A percentile compares a stretch with the other conserved stretches of the same genome.
Evolutionary conservation across 2,329 filamentous ascomycete genomes (phyloP).

Genomic region (Juglanconis juglandina): DNA sequence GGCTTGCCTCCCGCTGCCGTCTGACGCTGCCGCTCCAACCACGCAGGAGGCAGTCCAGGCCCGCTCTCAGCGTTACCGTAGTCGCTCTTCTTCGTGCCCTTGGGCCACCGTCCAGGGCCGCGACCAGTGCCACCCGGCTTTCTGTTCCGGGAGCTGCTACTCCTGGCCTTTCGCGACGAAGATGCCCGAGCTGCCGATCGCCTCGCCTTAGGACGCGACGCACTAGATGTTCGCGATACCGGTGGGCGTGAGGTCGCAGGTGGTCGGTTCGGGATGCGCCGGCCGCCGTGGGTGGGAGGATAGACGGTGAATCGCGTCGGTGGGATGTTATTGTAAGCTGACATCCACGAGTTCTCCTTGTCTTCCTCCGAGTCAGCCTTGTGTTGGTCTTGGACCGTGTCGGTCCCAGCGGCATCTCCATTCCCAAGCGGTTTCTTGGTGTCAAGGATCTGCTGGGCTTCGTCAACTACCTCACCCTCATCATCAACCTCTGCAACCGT

Average conservation of each 20-base stretch:
- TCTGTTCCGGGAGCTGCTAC: constrained; percentile 42
- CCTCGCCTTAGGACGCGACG: constrained; percentile 35
- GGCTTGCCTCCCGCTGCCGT: constrained; percentile 24
- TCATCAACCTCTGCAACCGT: not conserved
- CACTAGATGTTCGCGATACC: constrained; percentile 31
- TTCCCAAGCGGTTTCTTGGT: constrained; percentile 22
- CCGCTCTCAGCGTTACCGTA: constrained; percentile 65
- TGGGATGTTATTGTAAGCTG: constrained; percentile 57
- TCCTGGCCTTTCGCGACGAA: constrained; percentile 33
- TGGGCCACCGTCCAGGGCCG: constrained; percentile 64
- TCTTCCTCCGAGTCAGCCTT: constrained; percentile 26
- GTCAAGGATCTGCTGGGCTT: constrained; percentile 10
- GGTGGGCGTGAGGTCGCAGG: constrained; percentile 39
- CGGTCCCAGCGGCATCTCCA: constrained; percentile 22
- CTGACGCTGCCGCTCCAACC: constrained; percentile 36
- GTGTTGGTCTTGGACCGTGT: constrained; percentile 15
- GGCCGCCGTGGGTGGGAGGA: constrained; percentile 56
- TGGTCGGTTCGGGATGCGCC: constrained; percentile 42
- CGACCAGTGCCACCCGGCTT: constrained; percentile 62
- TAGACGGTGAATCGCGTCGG: constrained; percentile 74
- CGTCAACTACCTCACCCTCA: constrained; percentile 10
- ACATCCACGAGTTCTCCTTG: constrained; percentile 36
- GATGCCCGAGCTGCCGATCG: constrained; percentile 27
- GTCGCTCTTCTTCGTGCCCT: constrained; percentile 65
- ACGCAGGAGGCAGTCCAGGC: constrained; percentile 59